Base-by-base conservation (phyloP, 257 asterid genomes). In the Rubia yunnanensis region DNA sequence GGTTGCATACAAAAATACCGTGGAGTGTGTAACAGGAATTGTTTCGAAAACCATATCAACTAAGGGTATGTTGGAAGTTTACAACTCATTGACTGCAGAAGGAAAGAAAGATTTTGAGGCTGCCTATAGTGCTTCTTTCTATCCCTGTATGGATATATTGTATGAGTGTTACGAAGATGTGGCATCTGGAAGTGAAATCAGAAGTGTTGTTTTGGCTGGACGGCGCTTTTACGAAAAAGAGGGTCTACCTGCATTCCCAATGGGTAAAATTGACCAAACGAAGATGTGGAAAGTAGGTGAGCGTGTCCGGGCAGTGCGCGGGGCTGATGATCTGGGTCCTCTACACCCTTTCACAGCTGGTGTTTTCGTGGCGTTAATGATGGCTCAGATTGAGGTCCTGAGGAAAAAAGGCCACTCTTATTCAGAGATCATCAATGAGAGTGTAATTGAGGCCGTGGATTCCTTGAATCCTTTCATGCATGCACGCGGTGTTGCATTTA, bases 91-190 rank as follows among this genome's bases (percentile, higher is more conserved):
- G 44, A 79, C 81, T 35, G 95, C 79, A 41, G 95, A 89, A 52
- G 98, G 75, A 66, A 92, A 89, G 86, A 89, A 36, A 73, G 95
- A 87, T 30, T 92, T 92, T 44, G 96, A 89, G 79, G 64, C 81
- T 53, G 96, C 96, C 24, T 92, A 92, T 10, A 92, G 96, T 68
- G 96, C 96, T 67, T 85, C 98, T 0, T 92, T 54, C 71, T 92
- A 92, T 78, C 98, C 98, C 22, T 89, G 98, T 84, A 92, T 92
- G 98, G 98, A 92, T 76, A 92, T 92, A 73, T 77, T 92, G 49
- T 92, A 92, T 2, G 96, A 92, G 69, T 92, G 98, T 84, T 92
- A 92, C 52, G 98, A 92, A 79, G 98, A 92, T 78, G 98, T 92
- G 63, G 95, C 95, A 67, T 74, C 89, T 73, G 95, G 98, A 64